Evolutionary conservation across 2,329 filamentous ascomycete species (phyloP).

Genomic region (Fusarium oligoseptatum): DNA sequence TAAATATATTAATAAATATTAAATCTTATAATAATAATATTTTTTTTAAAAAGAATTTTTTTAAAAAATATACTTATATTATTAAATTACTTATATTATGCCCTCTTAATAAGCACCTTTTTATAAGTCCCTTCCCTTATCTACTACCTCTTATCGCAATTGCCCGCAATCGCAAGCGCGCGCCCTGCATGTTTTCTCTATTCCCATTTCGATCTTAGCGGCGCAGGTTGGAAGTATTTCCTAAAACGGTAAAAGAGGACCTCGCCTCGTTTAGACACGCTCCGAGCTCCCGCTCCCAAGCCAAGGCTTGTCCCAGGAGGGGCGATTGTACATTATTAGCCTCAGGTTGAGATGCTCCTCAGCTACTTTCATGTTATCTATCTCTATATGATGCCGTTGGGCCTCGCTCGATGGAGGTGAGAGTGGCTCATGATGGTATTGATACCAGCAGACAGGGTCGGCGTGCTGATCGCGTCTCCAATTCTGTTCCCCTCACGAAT

Average conservation of each 20-base stretch:
- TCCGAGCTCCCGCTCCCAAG: background rate
- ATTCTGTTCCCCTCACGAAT: background rate
- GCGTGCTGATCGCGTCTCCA: background rate
- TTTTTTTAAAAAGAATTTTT: no score
- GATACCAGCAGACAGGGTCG: background rate
- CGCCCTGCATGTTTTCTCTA: background rate
- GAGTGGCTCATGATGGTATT: background rate
- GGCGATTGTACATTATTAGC: background rate
- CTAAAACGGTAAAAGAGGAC: background rate
- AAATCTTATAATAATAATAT: no score
- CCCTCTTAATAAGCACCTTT: background rate
- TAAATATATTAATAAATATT: no score
- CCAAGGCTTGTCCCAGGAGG: background rate
- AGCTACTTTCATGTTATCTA: background rate
- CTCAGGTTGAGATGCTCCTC: background rate
- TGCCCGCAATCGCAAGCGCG: background rate
- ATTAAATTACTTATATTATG: no score
- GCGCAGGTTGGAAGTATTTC: background rate
- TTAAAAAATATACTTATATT: background rate
- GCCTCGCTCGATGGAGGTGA: background rate
- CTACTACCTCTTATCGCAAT: background rate
- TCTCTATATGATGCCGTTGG: background rate
- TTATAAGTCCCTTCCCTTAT: background rate
- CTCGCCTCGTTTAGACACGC: background rate
- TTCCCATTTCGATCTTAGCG: background rate